Evolutionary conservation across 345 rosid species (phyloP), one percentile per base, ranked within the genome.

Genomic region (Schrenkiella parvula): DNA sequence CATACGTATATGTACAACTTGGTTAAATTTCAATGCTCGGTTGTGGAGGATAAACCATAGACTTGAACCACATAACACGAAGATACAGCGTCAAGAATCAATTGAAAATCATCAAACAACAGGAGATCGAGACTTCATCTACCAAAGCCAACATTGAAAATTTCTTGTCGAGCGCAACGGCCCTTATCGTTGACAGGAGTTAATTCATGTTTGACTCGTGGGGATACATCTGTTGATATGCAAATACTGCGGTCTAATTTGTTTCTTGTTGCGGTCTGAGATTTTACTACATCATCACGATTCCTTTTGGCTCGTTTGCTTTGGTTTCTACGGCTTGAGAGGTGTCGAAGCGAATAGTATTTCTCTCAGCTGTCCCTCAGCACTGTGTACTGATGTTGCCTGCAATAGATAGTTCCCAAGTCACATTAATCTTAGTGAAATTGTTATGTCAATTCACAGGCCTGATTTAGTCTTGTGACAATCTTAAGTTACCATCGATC

Each of bases 321-420:
- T 82, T 64, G 71, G 76, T 70, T 74, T 82, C 18, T 68, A 81
- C 17, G 63, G 70, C 46, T 65, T 65, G 66, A 84, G 22, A 73
- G 81, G 31, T 68, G 59, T 73, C 50, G 79, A 81, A 15, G 87
- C 79, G 73, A 91, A 89, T 59, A 95, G 60, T 62, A 95, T 48
- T 71, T 95, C 89, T 43, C 85, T 85, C 17, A 95, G 72, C 68
- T 88, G 91, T 76, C 78, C 81, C 80, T 91, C 96, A 0, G 96
- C 96, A 63, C 79, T 64, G 34, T 81, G 77, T 71, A 79, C 89
- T 26, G 99, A 91, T 58, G 88, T 82, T 25, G 96, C 98, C 98
- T 89, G 89, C 73, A 78, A 75, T n/a, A 65, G 10, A 66, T 38
- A 44, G 37, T 52, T 59, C 67, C 10, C 57, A 56, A 1, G 31